Conservation (phyloP, 2,329 filamentous ascomycete species). For the Graphilbum fragrans region DNA sequence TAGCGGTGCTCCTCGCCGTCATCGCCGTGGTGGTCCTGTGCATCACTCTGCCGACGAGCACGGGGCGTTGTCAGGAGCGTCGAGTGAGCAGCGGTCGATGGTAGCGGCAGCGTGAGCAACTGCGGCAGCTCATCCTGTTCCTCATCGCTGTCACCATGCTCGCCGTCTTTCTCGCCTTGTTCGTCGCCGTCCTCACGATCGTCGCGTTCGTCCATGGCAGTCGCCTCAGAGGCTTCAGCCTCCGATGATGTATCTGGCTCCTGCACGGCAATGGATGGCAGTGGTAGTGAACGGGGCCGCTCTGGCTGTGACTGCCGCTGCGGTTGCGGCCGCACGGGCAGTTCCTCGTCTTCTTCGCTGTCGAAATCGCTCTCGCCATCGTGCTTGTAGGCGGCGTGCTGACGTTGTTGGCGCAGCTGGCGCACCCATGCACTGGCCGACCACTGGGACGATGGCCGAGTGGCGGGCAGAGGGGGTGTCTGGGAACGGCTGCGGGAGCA, state of each 20-base stretch:
- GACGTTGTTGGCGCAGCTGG: slow-evolving; percentile 1
- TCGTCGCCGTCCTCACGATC: slow-evolving; percentile 2
- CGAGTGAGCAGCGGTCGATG: background rate
- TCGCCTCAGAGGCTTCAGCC: background rate
- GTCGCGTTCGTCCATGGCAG: background rate
- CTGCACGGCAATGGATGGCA: background rate
- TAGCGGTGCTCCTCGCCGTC: slow-evolving; percentile 7
- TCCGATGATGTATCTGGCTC: background rate
- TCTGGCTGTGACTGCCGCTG: background rate
- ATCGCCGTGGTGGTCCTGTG: background rate
- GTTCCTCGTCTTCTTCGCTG: slow-evolving; percentile 1
- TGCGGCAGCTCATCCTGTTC: background rate
- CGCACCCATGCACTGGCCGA: slow-evolving; percentile 4
- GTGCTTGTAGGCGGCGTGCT: background rate
- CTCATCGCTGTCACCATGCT: background rate
- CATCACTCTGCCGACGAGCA: no score
- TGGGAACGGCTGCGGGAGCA: background rate
- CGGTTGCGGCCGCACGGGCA: background rate
- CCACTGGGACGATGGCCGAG: slow-evolving; percentile 8
- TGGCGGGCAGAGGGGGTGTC: slow-evolving; percentile 9
- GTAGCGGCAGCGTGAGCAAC: background rate
- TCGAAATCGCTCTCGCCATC: background rate
- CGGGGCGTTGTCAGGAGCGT: background rate
- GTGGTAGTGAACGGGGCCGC: background rate
- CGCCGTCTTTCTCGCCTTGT: slow-evolving; percentile 5